Evolutionary conservation across 2,329 filamentous ascomycete species (phyloP).

Genomic region (Xylaria sp.): DNA sequence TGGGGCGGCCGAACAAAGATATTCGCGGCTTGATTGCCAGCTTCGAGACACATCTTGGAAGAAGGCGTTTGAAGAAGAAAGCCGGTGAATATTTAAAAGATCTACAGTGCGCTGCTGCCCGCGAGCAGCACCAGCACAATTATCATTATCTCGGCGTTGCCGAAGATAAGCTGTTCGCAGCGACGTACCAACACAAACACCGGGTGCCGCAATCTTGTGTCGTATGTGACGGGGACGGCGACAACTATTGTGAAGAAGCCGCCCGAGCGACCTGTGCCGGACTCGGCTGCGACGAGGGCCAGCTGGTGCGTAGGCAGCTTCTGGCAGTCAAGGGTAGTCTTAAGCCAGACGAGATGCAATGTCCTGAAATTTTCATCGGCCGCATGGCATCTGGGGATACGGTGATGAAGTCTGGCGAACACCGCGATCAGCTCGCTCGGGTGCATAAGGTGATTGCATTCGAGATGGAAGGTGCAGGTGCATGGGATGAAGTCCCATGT

Average conservation of each 20-base stretch:
- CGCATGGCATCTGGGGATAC: constrained; percentile 54
- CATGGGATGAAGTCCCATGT: constrained; percentile 30
- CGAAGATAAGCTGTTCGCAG: constrained; percentile 38
- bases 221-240: constrained; percentile 8
- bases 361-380: constrained; percentile 52
- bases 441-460: constrained; percentile 47
- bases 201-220: constrained; percentile 11
- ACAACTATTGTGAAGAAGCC: constrained; percentile 5
- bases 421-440: constrained; percentile 51
- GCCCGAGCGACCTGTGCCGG: constrained; percentile 17
- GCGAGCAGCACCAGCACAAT: not conserved
- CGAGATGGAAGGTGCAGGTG: constrained; percentile 52
- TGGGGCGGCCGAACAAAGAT: constrained; percentile 38
- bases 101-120: constrained; percentile 12
- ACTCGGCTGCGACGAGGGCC: constrained; percentile 28
- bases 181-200: constrained; percentile 38
- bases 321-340: constrained; percentile 15
- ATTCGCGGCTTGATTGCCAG: constrained; percentile 46
- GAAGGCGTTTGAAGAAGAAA: constrained; percentile 25
- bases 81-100: constrained; percentile 30
- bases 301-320: constrained; percentile 45
- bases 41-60: constrained; percentile 41
- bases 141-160: constrained; percentile 33
- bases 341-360: constrained; percentile 21
- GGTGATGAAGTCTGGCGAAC: constrained; percentile 54